phyloP scores from a whole-genome alignment of 371 early-diverging fungal genomes.

The Circinella minor region DNA sequence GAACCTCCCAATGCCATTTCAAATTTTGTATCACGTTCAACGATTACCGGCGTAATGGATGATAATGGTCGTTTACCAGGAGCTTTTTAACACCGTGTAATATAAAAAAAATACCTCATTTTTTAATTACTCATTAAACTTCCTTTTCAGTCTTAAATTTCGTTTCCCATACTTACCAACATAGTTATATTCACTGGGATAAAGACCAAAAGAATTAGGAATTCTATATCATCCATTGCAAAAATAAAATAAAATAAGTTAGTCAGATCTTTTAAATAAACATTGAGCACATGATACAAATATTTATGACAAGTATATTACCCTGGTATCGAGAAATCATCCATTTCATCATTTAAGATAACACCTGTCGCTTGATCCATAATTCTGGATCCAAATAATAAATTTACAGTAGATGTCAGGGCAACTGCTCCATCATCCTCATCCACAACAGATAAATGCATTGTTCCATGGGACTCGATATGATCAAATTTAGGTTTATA shows the following conservation, averaged over 20 bases:
- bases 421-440: slow-evolving; percentile 85
- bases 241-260: background rate
- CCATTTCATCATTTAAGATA: slow-evolving; percentile 98
- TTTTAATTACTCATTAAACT: background rate
- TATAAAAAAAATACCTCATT: background rate
- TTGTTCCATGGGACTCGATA: slow-evolving; percentile 93
- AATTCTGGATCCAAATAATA: slow-evolving; percentile 92
- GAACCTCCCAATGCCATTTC: slow-evolving; percentile 89
- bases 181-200: slow-evolving; percentile 85
- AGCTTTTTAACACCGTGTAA: slow-evolving; percentile 27
- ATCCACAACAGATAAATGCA: slow-evolving; percentile 94
- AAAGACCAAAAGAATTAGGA: slow-evolving; percentile 85
- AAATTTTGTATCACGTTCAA: slow-evolving; percentile 73
- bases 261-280: background rate
- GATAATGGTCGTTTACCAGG: slow-evolving; percentile 95
- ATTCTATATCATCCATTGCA: slow-evolving; percentile 23
- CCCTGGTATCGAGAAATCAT: slow-evolving; percentile 96
- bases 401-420: slow-evolving; percentile 95
- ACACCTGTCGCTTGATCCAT: slow-evolving; percentile 96
- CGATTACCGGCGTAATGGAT: slow-evolving; percentile 86
- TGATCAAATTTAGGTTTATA: slow-evolving; percentile 83
- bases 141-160: background rate
- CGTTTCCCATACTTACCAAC: slow-evolving; percentile 45
- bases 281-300: background rate
- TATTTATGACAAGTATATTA: slow-evolving; percentile 14